phyloP scores from a whole-genome alignment of 2,329 filamentous ascomycete genomes.

The Pseudomassariella vexata region DNA sequence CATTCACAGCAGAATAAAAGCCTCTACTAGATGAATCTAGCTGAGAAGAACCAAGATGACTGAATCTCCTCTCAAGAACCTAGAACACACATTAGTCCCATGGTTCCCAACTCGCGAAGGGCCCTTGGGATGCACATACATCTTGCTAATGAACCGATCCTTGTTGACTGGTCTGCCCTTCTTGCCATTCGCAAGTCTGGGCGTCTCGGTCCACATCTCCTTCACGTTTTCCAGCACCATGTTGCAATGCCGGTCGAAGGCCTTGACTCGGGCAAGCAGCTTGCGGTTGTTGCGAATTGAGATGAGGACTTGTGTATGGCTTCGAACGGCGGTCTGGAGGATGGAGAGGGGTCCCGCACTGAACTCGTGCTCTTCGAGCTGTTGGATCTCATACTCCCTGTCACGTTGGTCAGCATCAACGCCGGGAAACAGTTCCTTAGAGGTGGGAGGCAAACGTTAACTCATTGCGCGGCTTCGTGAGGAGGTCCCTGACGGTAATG shows the following conservation, averaged over 20 bases:
- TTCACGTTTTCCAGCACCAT: slow-evolving; percentile 97
- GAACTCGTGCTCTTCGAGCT: slow-evolving; percentile 72
- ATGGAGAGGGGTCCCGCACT: slow-evolving; percentile 81
- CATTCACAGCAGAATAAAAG: too few species aligned
- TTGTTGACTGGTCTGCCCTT: slow-evolving; percentile 91
- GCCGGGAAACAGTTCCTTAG: too few species aligned
- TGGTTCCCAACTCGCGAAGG: neutral
- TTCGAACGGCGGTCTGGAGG: slow-evolving; percentile 91
- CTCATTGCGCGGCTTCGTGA: slow-evolving; percentile 82
- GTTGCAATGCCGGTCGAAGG: slow-evolving; percentile 98
- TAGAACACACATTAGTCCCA: slow-evolving; percentile 25
- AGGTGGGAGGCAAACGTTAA: slow-evolving; percentile 63
- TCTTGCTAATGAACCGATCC: slow-evolving; percentile 96
- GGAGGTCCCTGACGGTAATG: slow-evolving; percentile 62
- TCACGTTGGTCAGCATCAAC: slow-evolving; percentile 11
- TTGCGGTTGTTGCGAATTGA: slow-evolving; percentile 98
- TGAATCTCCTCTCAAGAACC: slow-evolving; percentile 81
- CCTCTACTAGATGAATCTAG: too few species aligned
- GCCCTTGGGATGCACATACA: slow-evolving; percentile 49
- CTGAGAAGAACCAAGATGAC: slow-evolving; percentile 83
- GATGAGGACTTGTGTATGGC: slow-evolving; percentile 92
- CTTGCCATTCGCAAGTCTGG: slow-evolving; percentile 74
- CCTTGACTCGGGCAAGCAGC: slow-evolving; percentile 93
- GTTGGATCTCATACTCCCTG: slow-evolving; percentile 48
- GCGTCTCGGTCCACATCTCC: slow-evolving; percentile 99